phyloP scores from a whole-genome alignment of 768 basidiomycete genomes.

The Suillus subluteus region DNA sequence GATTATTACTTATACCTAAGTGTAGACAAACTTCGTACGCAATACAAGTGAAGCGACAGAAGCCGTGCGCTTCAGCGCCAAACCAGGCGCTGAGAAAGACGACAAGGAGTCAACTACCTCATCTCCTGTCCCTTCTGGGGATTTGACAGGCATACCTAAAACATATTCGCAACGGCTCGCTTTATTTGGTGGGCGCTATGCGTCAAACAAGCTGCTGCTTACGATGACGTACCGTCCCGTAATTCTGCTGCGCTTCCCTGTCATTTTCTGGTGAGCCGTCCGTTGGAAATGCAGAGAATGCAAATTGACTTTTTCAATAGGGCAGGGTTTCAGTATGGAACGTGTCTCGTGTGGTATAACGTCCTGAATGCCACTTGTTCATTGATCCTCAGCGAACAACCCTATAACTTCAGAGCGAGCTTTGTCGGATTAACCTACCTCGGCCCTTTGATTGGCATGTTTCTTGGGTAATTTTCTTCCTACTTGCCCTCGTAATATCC shows the following conservation, averaged over 20 bases:
- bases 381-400: slow-evolving; percentile 22
- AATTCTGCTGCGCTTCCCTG: slow-evolving; percentile 23
- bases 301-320: slow-evolving; percentile 8
- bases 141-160: slow-evolving; percentile 19
- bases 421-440: slow-evolving; percentile 25
- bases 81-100: slow-evolving; percentile 12
- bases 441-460: slow-evolving; percentile 26
- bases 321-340: slow-evolving; percentile 28
- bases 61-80: slow-evolving; percentile 1
- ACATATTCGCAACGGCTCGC: slow-evolving; percentile 18
- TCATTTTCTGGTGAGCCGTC: slow-evolving; percentile 20
- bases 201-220: slow-evolving; percentile 23
- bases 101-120: slow-evolving; percentile 17
- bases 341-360: slow-evolving; percentile 27
- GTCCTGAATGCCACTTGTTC: slow-evolving; percentile 27
- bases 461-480: slow-evolving; percentile 16
- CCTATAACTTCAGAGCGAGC: slow-evolving; percentile 27
- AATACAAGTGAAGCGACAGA: slow-evolving; percentile 23
- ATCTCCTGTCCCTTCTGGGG: slow-evolving; percentile 12
- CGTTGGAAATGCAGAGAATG: neutral
- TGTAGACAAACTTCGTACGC: slow-evolving; percentile 23
- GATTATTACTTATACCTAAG: neutral
- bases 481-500: slow-evolving; percentile 2
- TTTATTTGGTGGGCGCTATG: slow-evolving; percentile 21
- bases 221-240: slow-evolving; percentile 25